Evolutionary conservation across 805 yeast genomes (phyloP).

Genomic region (Nakazawaea siamensis): DNA sequence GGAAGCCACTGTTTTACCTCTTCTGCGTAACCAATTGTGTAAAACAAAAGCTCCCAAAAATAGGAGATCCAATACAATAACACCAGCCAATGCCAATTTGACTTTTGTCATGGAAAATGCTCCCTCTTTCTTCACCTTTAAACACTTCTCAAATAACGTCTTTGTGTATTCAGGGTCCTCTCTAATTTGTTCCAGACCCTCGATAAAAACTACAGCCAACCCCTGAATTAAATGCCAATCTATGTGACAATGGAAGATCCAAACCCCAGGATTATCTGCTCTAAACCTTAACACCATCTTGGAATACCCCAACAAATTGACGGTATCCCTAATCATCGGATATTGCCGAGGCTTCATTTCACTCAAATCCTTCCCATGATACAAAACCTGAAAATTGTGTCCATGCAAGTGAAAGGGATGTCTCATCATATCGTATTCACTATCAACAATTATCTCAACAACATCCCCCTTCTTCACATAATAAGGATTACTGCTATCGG

Average conservation of each 20-base stretch:
- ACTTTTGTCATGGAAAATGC: too few species aligned
- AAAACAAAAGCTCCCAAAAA: too few species aligned
- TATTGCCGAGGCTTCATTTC: conserved; percentile 28
- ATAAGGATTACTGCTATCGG: conserved; percentile 28
- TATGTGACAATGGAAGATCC: conserved; percentile 51
- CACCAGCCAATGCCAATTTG: too few species aligned
- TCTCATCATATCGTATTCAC: conserved; percentile 31
- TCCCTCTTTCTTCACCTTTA: too few species aligned
- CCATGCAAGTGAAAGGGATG: conserved; percentile 44
- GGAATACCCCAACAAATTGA: conserved; percentile 31
- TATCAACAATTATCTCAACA: conserved; percentile 33
- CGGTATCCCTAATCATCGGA: conserved; percentile 34
- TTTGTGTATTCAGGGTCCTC: too few species aligned
- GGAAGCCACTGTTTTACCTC: too few species aligned
- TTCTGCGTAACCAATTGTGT: too few species aligned
- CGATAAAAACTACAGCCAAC: conserved; percentile 70
- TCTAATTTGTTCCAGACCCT: conserved; percentile 52
- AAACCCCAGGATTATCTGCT: conserved; percentile 38
- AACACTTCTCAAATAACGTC: too few species aligned
- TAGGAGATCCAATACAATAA: too few species aligned
- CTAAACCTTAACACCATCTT: conserved; percentile 32
- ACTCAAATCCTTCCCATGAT: conserved; percentile 25
- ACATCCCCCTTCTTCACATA: conserved; percentile 30
- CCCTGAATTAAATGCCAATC: conserved; percentile 99
- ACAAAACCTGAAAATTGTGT: conserved; percentile 33